Evolutionary conservation across 2,329 filamentous ascomycete species (phyloP).

Genomic region (Plectosphaerella cucumerina): DNA sequence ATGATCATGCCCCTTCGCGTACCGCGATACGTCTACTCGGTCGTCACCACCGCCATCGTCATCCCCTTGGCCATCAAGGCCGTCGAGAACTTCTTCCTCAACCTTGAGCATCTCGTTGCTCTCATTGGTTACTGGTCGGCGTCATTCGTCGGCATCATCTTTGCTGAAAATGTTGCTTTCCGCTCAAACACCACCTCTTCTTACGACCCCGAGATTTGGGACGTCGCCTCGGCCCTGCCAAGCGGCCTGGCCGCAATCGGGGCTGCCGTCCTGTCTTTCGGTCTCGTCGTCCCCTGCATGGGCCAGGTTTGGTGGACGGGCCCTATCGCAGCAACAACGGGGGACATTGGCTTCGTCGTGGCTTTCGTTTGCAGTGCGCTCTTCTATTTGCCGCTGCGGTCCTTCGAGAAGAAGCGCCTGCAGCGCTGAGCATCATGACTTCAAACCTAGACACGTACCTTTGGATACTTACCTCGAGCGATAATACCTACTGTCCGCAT

Average conservation of each 20-base stretch:
- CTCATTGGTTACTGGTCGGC: constrained; percentile 57
- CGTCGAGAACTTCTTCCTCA: constrained; percentile 51
- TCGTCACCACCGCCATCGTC: constrained; percentile 54
- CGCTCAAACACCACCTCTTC: constrained; percentile 36
- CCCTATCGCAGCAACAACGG: constrained; percentile 54
- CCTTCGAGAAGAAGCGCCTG: constrained; percentile 33
- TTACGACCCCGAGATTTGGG: constrained; percentile 45
- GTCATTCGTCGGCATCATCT: constrained; percentile 46
- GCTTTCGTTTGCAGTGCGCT: constrained; percentile 49
- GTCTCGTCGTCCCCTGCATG: constrained; percentile 55
- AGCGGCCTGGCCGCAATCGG: constrained; percentile 41
- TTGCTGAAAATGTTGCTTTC: constrained; percentile 44
- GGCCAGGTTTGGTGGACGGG: constrained; percentile 58
- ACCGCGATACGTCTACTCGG: constrained; percentile 52
- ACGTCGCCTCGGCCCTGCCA: constrained; percentile 38
- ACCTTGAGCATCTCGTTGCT: constrained; percentile 52
- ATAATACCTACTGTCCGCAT: not conserved
- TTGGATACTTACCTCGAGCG: not conserved
- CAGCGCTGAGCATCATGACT: not conserved
- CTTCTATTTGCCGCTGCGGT: constrained; percentile 42
- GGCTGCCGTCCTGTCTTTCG: constrained; percentile 41
- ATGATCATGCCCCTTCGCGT: constrained; percentile 53
- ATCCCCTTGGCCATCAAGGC: constrained; percentile 56
- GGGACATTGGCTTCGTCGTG: constrained; percentile 64
- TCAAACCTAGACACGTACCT: not conserved